A percentile compares a stretch with the other conserved stretches of the same genome.
Evolutionary conservation across 2,329 filamentous ascomycete species (phyloP).

Genomic region (Gyromitra esculenta): DNA sequence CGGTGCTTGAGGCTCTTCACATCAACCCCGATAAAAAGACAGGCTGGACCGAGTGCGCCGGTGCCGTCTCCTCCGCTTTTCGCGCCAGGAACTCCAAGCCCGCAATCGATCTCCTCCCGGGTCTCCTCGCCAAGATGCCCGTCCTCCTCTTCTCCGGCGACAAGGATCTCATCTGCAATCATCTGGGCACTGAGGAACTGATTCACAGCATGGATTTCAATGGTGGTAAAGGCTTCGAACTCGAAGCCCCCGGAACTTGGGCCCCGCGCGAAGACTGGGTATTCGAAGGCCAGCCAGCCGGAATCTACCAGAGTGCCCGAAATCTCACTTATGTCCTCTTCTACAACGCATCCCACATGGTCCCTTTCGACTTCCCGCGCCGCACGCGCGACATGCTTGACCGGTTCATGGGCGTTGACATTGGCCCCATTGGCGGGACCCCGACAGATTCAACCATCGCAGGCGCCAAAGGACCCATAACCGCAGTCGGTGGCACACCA

Average conservation of each 20-base stretch:
- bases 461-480: slow-evolving; percentile 81
- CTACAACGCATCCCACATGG: slow-evolving; percentile 97
- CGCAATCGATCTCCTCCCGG: slow-evolving; percentile 77
- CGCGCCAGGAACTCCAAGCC: slow-evolving; percentile 75
- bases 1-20: slow-evolving; percentile 82
- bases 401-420: slow-evolving; percentile 92
- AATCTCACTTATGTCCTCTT: slow-evolving; percentile 96
- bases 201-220: slow-evolving; percentile 94
- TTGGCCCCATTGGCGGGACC: slow-evolving; percentile 82
- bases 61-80: slow-evolving; percentile 79
- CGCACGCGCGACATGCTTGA: slow-evolving; percentile 95
- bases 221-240: slow-evolving; percentile 88
- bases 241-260: slow-evolving; percentile 79
- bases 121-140: slow-evolving; percentile 78
- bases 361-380: slow-evolving; percentile 90
- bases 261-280: slow-evolving; percentile 94
- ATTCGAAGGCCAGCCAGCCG: slow-evolving; percentile 86
- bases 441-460: slow-evolving; percentile 84
- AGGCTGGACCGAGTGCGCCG: slow-evolving; percentile 91
- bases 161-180: slow-evolving; percentile 96
- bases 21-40: slow-evolving; percentile 82
- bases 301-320: slow-evolving; percentile 92
- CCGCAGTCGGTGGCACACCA: slow-evolving; percentile 77
- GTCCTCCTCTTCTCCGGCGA: slow-evolving; percentile 91
- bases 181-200: slow-evolving; percentile 88